Evolutionary conservation across 2,329 filamentous ascomycete species (phyloP), one percentile per base, ranked within the genome.

Genomic region (Chaetomiaceae sp.): DNA sequence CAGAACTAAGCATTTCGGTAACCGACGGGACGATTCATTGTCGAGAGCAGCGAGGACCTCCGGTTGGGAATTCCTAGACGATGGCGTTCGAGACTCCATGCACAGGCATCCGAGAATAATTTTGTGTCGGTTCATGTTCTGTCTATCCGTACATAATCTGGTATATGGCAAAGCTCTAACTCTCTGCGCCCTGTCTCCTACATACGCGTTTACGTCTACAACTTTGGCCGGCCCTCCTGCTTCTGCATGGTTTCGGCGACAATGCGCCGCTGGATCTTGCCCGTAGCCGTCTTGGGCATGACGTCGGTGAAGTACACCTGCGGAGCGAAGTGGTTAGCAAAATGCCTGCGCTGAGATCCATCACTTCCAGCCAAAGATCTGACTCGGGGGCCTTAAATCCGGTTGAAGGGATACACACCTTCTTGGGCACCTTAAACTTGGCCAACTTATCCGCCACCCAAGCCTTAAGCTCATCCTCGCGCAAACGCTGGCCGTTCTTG

Each of bases 281-380:
- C 88, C 6, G 88, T 94, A n/a, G 88, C 87, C 4, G 88, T 91
- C 75, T 94, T 94, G 52, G 88, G 88, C 81, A 94, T 94, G 54
- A 83, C 70, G 48, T 88, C 77, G 29, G 87, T 87, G 58, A 93
- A 89, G 71, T 86, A 93, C 29, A 90, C 72, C 48, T 51, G 17
- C 11, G 32, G 30, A 20, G 7, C n/a, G 12, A 18, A 24, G 12
- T 30, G 22, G 7, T n/a, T 32, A n/a, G 29, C n/a, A n/a, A n/a
- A n/a, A n/a, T n/a, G 29, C 29, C 29, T n/a, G 10, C 14, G 14
- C 29, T 14, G 29, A 11, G 10, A 11, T 4, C 9, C 10, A 29
- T 4, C 9, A 29, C 10, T 11, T 11, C 9, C 39, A 14, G 12
- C n/a, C 41, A 11, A 18, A 62, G 27, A 29, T 29, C 24, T n/a